phyloP scores from a whole-genome alignment of 805 yeast species.

The Kodamaea lidongshanica region DNA sequence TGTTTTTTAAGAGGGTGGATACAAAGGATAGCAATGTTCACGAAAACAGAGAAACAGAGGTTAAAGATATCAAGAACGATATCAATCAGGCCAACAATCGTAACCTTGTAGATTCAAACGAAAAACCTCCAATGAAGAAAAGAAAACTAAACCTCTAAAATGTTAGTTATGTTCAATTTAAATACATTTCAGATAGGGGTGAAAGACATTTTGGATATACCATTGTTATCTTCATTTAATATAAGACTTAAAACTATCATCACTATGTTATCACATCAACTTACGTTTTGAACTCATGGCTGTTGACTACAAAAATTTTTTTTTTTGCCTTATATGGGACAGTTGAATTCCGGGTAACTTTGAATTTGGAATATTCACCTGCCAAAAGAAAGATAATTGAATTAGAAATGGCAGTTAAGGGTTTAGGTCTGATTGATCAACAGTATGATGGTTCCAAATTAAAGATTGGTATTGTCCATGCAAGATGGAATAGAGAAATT shows the following conservation, averaged over 20 bases:
- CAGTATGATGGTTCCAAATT: conserved; percentile 61
- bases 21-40: too few species aligned
- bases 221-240: conserved; percentile 6
- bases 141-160: too few species aligned
- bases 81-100: too few species aligned
- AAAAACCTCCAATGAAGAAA: too few species aligned
- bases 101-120: too few species aligned
- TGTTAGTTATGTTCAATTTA: not conserved
- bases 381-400: not conserved
- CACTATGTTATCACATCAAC: conserved; percentile 1
- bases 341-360: conserved; percentile 2
- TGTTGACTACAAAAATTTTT: not conserved
- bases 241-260: conserved; percentile 10
- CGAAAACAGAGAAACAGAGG: too few species aligned
- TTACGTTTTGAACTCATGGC: conserved; percentile 1
- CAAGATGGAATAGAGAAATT: conserved; percentile 85
- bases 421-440: conserved; percentile 70
- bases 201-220: conserved; percentile 54
- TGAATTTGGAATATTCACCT: not conserved
- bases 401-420: conserved; percentile 65
- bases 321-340: not conserved
- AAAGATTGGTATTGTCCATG: conserved; percentile 83
- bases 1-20: too few species aligned
- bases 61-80: too few species aligned
- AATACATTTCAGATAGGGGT: conserved; percentile 77